A percentile compares a stretch with the other conserved stretches of the same genome.
Conservation (phyloP, 371 early-diverging fungal species). For the Mortierella sp. region DNA sequence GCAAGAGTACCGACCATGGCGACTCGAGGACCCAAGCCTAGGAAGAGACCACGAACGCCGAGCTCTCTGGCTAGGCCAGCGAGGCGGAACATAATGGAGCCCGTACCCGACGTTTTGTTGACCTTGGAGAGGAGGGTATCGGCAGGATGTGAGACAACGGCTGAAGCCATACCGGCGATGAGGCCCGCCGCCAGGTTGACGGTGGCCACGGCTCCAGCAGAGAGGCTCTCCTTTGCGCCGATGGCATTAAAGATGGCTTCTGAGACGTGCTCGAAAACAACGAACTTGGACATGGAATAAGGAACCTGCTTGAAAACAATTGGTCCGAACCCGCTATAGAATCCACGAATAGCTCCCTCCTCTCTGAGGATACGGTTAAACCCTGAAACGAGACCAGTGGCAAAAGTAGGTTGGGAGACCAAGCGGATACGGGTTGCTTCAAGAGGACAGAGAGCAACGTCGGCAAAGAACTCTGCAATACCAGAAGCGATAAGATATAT, state of each 20-base stretch:
- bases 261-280: slow-evolving; percentile 84
- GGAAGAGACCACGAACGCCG: slow-evolving; percentile 77
- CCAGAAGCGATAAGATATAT: slow-evolving; percentile 88
- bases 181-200: slow-evolving; percentile 93
- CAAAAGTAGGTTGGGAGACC: slow-evolving; percentile 81
- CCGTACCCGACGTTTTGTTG: slow-evolving; percentile 71
- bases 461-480: slow-evolving; percentile 94
- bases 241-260: slow-evolving; percentile 64
- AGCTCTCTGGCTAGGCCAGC: slow-evolving; percentile 68
- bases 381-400: slow-evolving; percentile 73
- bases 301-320: slow-evolving; percentile 83
- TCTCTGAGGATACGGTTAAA: slow-evolving; percentile 73
- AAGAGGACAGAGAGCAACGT: slow-evolving; percentile 86
- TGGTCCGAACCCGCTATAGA: slow-evolving; percentile 84
- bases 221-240: slow-evolving; percentile 72
- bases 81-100: slow-evolving; percentile 73
- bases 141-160: slow-evolving; percentile 94
- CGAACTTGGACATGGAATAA: slow-evolving; percentile 97
- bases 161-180: slow-evolving; percentile 62
- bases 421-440: slow-evolving; percentile 86
- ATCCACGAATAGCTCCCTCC: slow-evolving; percentile 78
- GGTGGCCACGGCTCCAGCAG: slow-evolving; percentile 70
- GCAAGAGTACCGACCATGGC: slow-evolving; percentile 84
- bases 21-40: slow-evolving; percentile 80
- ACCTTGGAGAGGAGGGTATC: slow-evolving; percentile 96